Base-by-base conservation (phyloP, 2,329 filamentous ascomycete genomes). In the Boeremia lycopersici region DNA sequence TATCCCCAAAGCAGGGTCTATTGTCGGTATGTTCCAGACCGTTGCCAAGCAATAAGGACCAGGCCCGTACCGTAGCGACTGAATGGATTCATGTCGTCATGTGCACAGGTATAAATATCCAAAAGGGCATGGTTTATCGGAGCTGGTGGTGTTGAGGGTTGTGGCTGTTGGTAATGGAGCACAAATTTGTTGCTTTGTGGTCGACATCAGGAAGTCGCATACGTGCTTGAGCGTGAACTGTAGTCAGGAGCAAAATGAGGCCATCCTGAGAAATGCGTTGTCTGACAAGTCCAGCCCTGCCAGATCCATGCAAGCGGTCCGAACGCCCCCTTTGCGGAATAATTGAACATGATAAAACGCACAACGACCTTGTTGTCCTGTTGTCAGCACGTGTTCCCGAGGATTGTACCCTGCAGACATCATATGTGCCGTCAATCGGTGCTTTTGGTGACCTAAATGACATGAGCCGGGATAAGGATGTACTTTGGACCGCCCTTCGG, bases 1-100 rank as follows among this genome's bases (percentile, higher is more conserved):
- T 42, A 31, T 43, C 52, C 46, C 38, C 46, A 31, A 35, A 25
- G 31, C 28, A 44, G 19, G 39, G 36, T 19, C 46, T 46, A 41
- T 41, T 51, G 47, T 43, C 38, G 53, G 33, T 45, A 43, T 35
- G 59, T 56, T 56, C 61, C 57, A 62, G 60, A 63, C 65, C 65
- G 64, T 68, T 68, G 65, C 65, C 65, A 67, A 68, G 65, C 39
- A 35, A 48, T 35, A 50, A 62, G 57, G 47, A 53, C 54, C 43
- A 48, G 44, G 50, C 48, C 44, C 30, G 56, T 41, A 57, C 47
- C 26, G 39, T 31, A 43, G 47, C 31, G 25, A 44, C 34, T 36
- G 38, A 46, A 41, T 48, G 36, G 36, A 38, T 36, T 30, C 39
- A 56, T 63, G 62, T 63, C 63, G 60, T 64, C 63, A 67, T 64